Base-by-base conservation (phyloP, 208 protist species). In the Trypanosoma conorhini region DNA sequence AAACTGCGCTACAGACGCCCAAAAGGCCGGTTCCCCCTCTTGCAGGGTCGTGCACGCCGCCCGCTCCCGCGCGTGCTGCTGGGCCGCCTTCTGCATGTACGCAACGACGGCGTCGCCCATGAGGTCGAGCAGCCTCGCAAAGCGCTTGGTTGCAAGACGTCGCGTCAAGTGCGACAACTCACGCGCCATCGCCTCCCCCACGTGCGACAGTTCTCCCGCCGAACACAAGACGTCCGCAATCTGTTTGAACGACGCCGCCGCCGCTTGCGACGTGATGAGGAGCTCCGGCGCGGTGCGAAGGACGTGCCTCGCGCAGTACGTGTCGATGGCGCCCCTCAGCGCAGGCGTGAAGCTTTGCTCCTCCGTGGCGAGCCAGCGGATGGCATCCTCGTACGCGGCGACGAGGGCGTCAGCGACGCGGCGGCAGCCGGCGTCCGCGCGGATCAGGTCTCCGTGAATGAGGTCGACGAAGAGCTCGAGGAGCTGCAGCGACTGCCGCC, bases 391-490 rank as follows among this genome's bases (percentile, higher is more conserved):
- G 42, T 89, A 76, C 3, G 42, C 35, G 9, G 48, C 59, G 28
- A 88, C 73, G 19, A 93, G 40, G 22, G 85, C 78, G 64, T 67
- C 57, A 3, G 71, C 84, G 1, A 91, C 76, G 55, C 52, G 57
- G 21, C 73, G 74, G 67, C 83, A 89, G 33, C 67, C 78, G 31
- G 13, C 38, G 52, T 93, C 88, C 1, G 42, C 61, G 5, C 74
- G 56, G 22, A 89, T 77, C 35, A 93, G 56, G 44, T 93, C 88
- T 17, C 77, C 81, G 52, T 90, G 74, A 10, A 91, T 88, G 35
- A 90, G 26, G 57, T 90, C 82, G 50, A 93, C 71, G 28, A 93
- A 70, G 21, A 89, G 72, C 63, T 82, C 80, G 22, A 91, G 33
- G 7, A 90, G 24, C 60, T 77, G 72, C 67, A 70, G 24, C 1